These are phyloP conservation scores for Phyllosticta ampelicida DNA, from an alignment of 2,329 filamentous ascomycete species.

Conservation along the genomic window DNA sequence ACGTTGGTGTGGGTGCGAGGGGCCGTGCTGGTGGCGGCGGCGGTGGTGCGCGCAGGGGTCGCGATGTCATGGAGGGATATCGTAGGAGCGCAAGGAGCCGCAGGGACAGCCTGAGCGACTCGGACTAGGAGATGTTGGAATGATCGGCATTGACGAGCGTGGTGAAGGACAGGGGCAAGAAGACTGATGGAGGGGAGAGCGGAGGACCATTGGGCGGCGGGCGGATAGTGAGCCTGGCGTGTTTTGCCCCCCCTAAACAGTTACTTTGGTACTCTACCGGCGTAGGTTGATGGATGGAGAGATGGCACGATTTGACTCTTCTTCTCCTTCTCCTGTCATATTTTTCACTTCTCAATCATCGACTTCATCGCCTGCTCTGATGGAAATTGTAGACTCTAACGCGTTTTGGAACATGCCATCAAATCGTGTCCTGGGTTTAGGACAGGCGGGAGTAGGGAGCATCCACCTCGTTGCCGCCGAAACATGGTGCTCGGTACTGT, in stretches of 20 bases:
- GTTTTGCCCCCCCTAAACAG: background rate
- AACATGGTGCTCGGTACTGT: no score
- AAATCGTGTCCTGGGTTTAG: no score
- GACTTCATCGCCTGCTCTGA: background rate
- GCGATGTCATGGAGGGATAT: constrained; percentile 35
- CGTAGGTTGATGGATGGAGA: background rate
- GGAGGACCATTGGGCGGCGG: no score
- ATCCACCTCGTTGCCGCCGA: no score
- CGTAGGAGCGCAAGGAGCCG: constrained; percentile 32
- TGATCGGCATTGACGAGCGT: background rate
- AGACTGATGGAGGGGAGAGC: background rate
- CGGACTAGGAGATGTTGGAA: background rate
- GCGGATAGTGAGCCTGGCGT: background rate
- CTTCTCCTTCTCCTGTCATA: background rate
- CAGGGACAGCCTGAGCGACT: constrained; percentile 44
- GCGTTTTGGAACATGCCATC: no score
- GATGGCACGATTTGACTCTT: background rate
- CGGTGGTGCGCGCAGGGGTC: constrained; percentile 21
- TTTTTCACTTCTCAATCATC: background rate
- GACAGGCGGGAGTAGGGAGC: no score
- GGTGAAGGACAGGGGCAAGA: background rate
- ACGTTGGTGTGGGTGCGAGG: constrained; percentile 21
- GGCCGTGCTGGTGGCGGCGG: constrained; percentile 13
- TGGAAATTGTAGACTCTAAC: no score
- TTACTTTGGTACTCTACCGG: background rate